Base-by-base conservation (phyloP, 495 filamentous ascomycete species). In the Extremus antarcticus region DNA sequence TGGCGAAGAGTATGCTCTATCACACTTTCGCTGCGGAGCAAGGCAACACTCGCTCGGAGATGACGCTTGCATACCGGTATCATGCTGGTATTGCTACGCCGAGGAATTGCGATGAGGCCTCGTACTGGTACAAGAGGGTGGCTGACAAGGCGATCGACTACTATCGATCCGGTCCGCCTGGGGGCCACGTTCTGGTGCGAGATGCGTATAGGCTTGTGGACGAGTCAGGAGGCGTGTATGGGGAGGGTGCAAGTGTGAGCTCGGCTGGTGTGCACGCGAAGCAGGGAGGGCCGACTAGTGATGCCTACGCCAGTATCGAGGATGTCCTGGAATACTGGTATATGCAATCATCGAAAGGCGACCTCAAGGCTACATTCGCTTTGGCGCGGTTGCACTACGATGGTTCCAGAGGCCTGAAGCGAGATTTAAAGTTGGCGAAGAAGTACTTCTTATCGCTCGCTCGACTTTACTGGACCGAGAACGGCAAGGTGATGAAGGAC, bases 261-360 rank as follows among this genome's bases (percentile, higher is more conserved):
- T 95, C 90, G 66, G 84, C 92, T 7, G 92, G 92, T n/a, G 73
- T 74, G n/a, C 87, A 91, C 65, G 88, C 88, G 0, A 74, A 84
- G 57, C 82, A 83, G 62, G 80, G 82, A 22, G 77, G 80, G 32
- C 73, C 82, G 11, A 80, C 80, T 58, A 82, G 86, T 0, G 84
- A 90, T 59, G 76, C 81, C 0, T 81, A 91, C 54, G 87, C 89
- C 1, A 85, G 87, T 15, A 76, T 96, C 45, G 92, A 96, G 54
- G 91, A 97, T 69, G 82, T 97, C 17, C 77, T 97, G 52, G 92
- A 99, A 67, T 99, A 94, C 61, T 72, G 96, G 61, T 90, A 96
- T 66, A 73, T 97, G 50, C 85, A 96, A 82, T 90, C 90, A 7
- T 80, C 88, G 56, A 96, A 96, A 65, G 90, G 90, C 4, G 89